phyloP scores from a whole-genome alignment of 2,329 filamentous ascomycete species.

The Gnomoniopsis sp. region DNA sequence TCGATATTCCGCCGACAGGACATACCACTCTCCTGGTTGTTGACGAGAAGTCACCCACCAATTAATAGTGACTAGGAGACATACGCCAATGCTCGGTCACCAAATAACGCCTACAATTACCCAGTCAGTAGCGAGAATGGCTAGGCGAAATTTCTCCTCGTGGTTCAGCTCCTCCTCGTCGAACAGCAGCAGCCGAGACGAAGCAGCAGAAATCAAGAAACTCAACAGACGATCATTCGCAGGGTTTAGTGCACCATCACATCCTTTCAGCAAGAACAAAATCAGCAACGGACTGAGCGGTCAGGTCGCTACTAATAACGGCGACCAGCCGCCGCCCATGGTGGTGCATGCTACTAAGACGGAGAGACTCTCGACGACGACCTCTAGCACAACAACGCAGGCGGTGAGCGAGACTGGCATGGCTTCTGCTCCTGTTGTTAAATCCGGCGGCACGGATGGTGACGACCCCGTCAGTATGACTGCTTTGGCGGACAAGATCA shows the following conservation, averaged over 20 bases:
- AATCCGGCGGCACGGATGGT: not conserved
- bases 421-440: not conserved
- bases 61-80: not conserved
- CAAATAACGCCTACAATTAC: not conserved
- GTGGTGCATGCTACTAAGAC: not conserved
- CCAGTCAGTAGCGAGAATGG: conserved; percentile 25
- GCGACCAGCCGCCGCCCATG: not conserved
- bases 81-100: not conserved
- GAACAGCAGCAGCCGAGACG: conserved; percentile 4
- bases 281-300: not conserved
- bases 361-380: not conserved
- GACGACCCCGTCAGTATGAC: conserved; percentile 36
- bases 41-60: no score
- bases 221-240: conserved; percentile 32
- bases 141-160: conserved; percentile 32
- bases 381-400: not conserved
- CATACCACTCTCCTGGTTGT: no score
- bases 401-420: not conserved
- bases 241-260: conserved; percentile 23
- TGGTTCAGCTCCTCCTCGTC: conserved; percentile 25
- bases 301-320: not conserved
- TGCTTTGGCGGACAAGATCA: conserved; percentile 45
- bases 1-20: not conserved
- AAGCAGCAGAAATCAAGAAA: conserved; percentile 26
- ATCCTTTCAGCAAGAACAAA: conserved; percentile 20